Evolutionary conservation across 2,329 filamentous ascomycete genomes (phyloP).

Genomic region (Exophiala lecanii-corni): DNA sequence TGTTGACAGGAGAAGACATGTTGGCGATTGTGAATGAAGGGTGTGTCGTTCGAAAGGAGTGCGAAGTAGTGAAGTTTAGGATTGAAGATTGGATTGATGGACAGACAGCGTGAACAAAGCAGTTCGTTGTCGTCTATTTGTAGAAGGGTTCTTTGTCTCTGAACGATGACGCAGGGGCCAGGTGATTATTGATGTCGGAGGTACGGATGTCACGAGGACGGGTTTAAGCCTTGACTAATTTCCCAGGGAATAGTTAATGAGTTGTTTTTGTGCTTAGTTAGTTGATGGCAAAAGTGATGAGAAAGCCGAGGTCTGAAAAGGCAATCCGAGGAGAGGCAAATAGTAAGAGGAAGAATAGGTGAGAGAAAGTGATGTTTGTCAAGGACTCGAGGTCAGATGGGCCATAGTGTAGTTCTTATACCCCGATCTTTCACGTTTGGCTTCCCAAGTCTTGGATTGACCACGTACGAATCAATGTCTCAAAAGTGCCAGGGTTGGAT

Average conservation of each 20-base stretch:
- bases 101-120: constrained; percentile 3
- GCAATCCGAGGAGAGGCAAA: no score
- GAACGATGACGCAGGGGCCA: constrained; percentile 21
- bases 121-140: constrained; percentile 12
- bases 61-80: background rate
- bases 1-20: constrained; percentile 20
- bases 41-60: constrained; percentile 1
- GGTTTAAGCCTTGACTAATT: constrained; percentile 4
- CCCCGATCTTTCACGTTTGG: no score
- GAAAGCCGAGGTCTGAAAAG: no score
- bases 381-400: no score
- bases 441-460: no score
- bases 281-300: constrained; percentile 4
- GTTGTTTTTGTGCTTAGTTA: constrained; percentile 3
- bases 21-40: constrained; percentile 6
- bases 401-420: no score
- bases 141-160: no score
- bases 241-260: no score
- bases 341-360: no score
- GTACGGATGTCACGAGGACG: constrained; percentile 13
- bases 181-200: constrained; percentile 13
- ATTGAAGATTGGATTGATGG: background rate
- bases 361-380: no score
- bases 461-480: no score
- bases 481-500: no score